These are phyloP conservation scores for Metschnikowia santaceciliae DNA, from an alignment of 805 yeast species.

Conservation along the genomic window DNA sequence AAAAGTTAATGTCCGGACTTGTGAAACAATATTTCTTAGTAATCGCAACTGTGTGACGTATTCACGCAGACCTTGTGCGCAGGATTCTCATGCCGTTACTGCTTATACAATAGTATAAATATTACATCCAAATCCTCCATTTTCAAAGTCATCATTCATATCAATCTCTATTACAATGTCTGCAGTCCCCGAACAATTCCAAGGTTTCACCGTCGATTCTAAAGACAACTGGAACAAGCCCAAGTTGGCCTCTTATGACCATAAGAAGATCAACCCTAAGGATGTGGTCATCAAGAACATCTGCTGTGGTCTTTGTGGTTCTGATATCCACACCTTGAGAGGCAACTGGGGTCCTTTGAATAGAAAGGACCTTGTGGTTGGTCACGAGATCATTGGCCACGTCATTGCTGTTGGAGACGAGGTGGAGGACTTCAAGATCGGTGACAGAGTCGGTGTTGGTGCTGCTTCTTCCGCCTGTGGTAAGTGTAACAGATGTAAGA, in stretches of 20 bases:
- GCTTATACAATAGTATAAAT: neutral
- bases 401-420: slow-evolving; percentile 29
- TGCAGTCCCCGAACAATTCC: slow-evolving; percentile 47
- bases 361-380: slow-evolving; percentile 43
- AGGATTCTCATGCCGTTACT: neutral
- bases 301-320: slow-evolving; percentile 21
- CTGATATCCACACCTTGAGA: slow-evolving; percentile 16
- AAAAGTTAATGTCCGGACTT: neutral
- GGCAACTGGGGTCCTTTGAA: slow-evolving; percentile 17
- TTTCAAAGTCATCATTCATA: neutral
- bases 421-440: slow-evolving; percentile 15
- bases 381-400: slow-evolving; percentile 64
- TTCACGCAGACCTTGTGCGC: neutral
- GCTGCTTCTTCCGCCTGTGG: slow-evolving; percentile 16
- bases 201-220: slow-evolving; percentile 55
- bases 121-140: neutral
- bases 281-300: slow-evolving; percentile 27
- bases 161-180: slow-evolving; percentile 4
- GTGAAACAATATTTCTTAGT: neutral
- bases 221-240: slow-evolving; percentile 55
- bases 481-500: slow-evolving; percentile 52
- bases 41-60: neutral
- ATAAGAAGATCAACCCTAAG: slow-evolving; percentile 33
- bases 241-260: slow-evolving; percentile 45
- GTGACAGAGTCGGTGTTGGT: slow-evolving; percentile 21